Evolutionary conservation across 2,329 filamentous ascomycete species (phyloP), one percentile per base, ranked within the genome.

Genomic region (Aspergillus ochraceoroseus): DNA sequence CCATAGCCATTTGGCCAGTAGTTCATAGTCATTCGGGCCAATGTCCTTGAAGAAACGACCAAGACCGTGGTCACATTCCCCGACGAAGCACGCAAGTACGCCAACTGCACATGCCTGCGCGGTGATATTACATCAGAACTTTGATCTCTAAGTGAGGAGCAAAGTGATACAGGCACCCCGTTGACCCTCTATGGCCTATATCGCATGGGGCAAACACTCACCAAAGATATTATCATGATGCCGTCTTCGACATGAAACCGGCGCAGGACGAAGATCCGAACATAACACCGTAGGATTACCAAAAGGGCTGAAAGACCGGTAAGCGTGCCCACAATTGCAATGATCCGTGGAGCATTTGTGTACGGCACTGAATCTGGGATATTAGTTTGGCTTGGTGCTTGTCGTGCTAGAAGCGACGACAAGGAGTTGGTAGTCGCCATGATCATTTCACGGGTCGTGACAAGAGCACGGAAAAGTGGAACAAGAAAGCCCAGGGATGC

Each of bases 181-280:
- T n/a, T n/a, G n/a, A n/a, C n/a, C n/a, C n/a, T n/a, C n/a, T n/a
- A n/a, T n/a, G n/a, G n/a, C n/a, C n/a, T n/a, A 14, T 30, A 5
- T 2, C 11, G 19, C 2, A 23, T 6, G 4, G 32, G 6, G 7
- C 5, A 20, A 22, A 49, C 8, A 63, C 59, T 47, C 48, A 73
- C 60, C 57, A 64, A 61, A 3, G 71, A 65, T 3, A 56, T 42
- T 1, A 68, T 34, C 50, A 75, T 74, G 2, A 68, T 46, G 43
- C 62, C 70, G 51, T 76, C 74, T 59, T 78, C 75, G 15, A 61
- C 49, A 2, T 73, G 72, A 30, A 71, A 61, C 18, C 68, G 70
- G 15, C 66, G 70, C 30, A 77, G 62, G 55, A 76, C 66, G 7
- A 55, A 51, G 2, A 65, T 17, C 7, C 74, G 65, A 17, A 75